These are phyloP conservation scores for Exophiala viscosa DNA, from an alignment of 2,329 filamentous ascomycete species.

Conservation along the genomic window DNA sequence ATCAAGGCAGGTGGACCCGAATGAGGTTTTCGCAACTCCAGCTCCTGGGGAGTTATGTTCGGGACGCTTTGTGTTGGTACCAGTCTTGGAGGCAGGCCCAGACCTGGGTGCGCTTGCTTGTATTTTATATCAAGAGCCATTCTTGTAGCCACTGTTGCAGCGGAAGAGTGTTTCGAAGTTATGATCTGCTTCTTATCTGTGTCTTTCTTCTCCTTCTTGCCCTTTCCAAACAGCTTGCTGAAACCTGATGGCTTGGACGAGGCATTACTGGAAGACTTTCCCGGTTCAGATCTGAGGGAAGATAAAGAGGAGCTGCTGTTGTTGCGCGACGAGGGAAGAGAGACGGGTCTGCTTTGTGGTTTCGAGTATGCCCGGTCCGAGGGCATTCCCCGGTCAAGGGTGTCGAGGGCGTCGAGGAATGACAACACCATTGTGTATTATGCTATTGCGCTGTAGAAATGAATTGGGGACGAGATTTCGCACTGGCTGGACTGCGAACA, in stretches of 20 bases:
- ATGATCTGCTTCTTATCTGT: constrained; percentile 11
- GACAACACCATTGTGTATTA: too few relatives aligned
- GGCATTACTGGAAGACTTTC: neutral
- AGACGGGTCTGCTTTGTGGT: neutral
- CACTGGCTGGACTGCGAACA: too few relatives aligned
- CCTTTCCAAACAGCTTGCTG: constrained; percentile 6
- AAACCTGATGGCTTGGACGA: neutral
- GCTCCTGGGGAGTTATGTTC: constrained; percentile 15
- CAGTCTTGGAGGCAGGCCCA: neutral
- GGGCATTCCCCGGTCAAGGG: neutral
- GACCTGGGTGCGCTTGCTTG: constrained; percentile 7
- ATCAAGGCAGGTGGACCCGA: constrained; percentile 23
- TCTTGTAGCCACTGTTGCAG: constrained; percentile 1
- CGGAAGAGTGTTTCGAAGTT: constrained; percentile 9
- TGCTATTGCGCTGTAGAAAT: too few relatives aligned
- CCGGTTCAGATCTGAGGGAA: constrained; percentile 17
- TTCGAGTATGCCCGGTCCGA: neutral
- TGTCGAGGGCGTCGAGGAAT: neutral
- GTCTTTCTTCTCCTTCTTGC: constrained; percentile 12
- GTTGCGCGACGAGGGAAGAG: neutral
- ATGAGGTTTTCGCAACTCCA: constrained; percentile 24
- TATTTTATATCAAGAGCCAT: constrained; percentile 7
- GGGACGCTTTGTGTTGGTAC: constrained; percentile 7
- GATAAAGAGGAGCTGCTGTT: neutral
- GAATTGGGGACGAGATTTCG: too few relatives aligned